These are phyloP conservation scores for Parasarocladium wereldwijsianum DNA, from an alignment of 2,329 filamentous ascomycete genomes.

Conservation along the genomic window DNA sequence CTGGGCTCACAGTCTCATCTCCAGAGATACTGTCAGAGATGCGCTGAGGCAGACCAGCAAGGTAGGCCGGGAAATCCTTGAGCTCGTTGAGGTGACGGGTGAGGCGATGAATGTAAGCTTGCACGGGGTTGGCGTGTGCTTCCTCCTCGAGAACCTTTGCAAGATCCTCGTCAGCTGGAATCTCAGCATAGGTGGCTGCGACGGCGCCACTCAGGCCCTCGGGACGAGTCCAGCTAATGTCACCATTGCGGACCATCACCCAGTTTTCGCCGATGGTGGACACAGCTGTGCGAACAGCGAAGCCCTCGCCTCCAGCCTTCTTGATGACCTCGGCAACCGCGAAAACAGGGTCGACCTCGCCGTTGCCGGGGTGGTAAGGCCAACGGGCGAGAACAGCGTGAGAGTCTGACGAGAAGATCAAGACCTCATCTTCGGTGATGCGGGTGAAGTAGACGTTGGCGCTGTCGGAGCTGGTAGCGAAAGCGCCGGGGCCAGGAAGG, in stretches of 20 bases:
- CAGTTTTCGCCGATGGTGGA: constrained; percentile 58
- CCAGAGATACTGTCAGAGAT: constrained; percentile 52
- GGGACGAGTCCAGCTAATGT: constrained; percentile 61
- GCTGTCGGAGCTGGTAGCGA: constrained; percentile 63
- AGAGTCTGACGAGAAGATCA: constrained; percentile 61
- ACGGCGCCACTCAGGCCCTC: constrained; percentile 73
- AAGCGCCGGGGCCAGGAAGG: constrained; percentile 53
- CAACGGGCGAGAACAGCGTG: constrained; percentile 65
- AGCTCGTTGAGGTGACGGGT: constrained; percentile 71
- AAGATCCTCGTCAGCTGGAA: constrained; percentile 57
- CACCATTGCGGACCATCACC: constrained; percentile 72
- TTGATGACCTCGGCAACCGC: constrained; percentile 72
- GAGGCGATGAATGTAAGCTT: constrained; percentile 79
- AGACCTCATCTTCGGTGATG: constrained; percentile 58
- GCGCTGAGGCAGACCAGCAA: constrained; percentile 53
- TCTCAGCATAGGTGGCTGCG: constrained; percentile 67
- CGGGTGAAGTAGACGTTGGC: constrained; percentile 84
- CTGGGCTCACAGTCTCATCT: constrained; percentile 29
- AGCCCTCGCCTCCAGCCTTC: constrained; percentile 46
- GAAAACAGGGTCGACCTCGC: constrained; percentile 38
- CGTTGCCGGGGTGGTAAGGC: constrained; percentile 34
- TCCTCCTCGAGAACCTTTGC: constrained; percentile 75
- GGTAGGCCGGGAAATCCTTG: constrained; percentile 57
- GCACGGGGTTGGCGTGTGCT: constrained; percentile 62
- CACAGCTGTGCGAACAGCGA: constrained; percentile 65